A percentile compares a stretch with the other conserved stretches of the same genome.
Evolutionary conservation across 371 early-diverging fungal genomes (phyloP).

Genomic region (Actinomortierella wolfii): DNA sequence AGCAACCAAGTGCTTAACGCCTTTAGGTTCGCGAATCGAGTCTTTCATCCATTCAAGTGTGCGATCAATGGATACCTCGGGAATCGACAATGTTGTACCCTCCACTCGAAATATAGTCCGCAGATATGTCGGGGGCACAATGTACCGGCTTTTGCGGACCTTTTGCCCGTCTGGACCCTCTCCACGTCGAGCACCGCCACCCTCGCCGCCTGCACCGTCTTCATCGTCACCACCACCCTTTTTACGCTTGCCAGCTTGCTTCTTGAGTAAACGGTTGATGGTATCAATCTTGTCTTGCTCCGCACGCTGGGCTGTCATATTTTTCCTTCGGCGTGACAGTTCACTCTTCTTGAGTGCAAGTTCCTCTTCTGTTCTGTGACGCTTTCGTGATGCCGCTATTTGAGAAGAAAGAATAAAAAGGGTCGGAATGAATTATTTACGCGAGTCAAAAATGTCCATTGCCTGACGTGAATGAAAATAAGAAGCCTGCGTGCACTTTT

Average conservation of each 20-base stretch:
- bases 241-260: constrained; percentile 74
- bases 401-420: not conserved
- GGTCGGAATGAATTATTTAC: not conserved
- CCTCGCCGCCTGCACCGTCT: constrained; percentile 23
- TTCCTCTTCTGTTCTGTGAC: constrained; percentile 68
- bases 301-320: constrained; percentile 76
- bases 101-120: constrained; percentile 10
- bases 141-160: constrained; percentile 8
- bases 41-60: constrained; percentile 29
- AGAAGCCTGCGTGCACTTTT: no score
- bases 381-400: constrained; percentile 61
- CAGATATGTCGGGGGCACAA: constrained; percentile 24
- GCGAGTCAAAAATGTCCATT: no score
- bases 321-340: constrained; percentile 75
- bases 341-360: constrained; percentile 73
- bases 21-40: constrained; percentile 7
- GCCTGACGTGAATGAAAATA: no score
- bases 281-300: constrained; percentile 81
- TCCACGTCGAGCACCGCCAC: constrained; percentile 35
- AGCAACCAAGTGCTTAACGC: no score
- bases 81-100: constrained; percentile 40
- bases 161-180: not conserved
- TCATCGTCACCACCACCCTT: constrained; percentile 42
- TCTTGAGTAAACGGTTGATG: constrained; percentile 74
- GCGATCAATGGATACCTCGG: constrained; percentile 25